Evolutionary conservation across 306 rosid genomes (phyloP).

Genomic region (Citrullus amarus): DNA sequence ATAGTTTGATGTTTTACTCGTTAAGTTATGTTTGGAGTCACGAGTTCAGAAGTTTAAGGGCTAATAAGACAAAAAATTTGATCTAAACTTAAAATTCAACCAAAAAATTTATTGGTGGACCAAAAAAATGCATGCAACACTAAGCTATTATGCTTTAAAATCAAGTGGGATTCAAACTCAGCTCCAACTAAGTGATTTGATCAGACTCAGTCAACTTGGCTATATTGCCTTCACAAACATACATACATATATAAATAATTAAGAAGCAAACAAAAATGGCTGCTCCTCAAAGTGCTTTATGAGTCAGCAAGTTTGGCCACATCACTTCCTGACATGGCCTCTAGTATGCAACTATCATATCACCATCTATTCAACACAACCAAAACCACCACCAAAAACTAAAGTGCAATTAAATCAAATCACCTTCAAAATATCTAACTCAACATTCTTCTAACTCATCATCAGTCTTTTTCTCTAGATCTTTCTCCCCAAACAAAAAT

Average conservation of each 20-base stretch:
- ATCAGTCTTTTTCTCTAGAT: background rate
- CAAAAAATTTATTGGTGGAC: background rate
- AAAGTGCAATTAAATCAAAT: background rate
- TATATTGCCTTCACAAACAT: conserved; percentile 27
- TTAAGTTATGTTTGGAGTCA: no score
- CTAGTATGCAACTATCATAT: conserved; percentile 7
- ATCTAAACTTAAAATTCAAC: background rate
- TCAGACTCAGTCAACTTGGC: conserved; percentile 48
- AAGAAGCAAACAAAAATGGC: background rate
- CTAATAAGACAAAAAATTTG: background rate
- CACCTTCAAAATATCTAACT: background rate
- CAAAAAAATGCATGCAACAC: background rate
- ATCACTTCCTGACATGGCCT: conserved; percentile 29
- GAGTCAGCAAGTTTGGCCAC: conserved; percentile 38
- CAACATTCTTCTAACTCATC: background rate
- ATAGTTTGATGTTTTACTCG: no score
- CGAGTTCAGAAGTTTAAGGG: no score
- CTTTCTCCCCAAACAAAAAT: background rate
- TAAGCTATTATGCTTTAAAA: conserved; percentile 14
- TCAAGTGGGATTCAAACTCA: conserved; percentile 78
- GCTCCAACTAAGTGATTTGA: conserved; percentile 48
- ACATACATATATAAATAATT: background rate
- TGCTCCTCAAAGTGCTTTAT: conserved; percentile 26
- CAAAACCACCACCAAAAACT: conserved; percentile 16
- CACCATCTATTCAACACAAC: conserved; percentile 1